Evolutionary conservation across 495 filamentous ascomycete species (phyloP).

Genomic region (Penicillium malachiteum): DNA sequence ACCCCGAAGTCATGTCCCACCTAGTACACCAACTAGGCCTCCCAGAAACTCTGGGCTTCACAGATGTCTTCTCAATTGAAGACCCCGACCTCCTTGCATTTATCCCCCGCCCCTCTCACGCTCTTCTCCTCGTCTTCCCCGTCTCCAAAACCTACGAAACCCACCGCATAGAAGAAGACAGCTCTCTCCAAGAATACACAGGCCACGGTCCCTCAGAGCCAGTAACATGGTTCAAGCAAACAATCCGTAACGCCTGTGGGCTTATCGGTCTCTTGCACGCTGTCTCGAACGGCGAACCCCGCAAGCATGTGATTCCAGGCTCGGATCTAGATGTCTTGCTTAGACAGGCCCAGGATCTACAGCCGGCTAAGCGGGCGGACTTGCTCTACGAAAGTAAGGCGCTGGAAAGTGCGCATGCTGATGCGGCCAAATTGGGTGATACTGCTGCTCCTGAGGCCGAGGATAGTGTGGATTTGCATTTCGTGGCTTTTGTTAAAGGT

Average conservation of each 20-base stretch:
- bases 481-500: slow-evolving; percentile 81
- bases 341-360: slow-evolving; percentile 40
- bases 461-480: slow-evolving; percentile 74
- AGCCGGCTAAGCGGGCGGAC: slow-evolving; percentile 58
- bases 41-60: slow-evolving; percentile 61
- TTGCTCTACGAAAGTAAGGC: slow-evolving; percentile 70
- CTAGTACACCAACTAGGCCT: slow-evolving; percentile 77
- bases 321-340: slow-evolving; percentile 50
- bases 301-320: slow-evolving; percentile 39
- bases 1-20: slow-evolving; percentile 77
- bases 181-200: slow-evolving; percentile 47
- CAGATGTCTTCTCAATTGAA: slow-evolving; percentile 82
- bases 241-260: slow-evolving; percentile 84
- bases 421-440: slow-evolving; percentile 69
- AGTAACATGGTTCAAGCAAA: slow-evolving; percentile 88
- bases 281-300: slow-evolving; percentile 60
- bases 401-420: slow-evolving; percentile 69
- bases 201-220: slow-evolving; percentile 55
- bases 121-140: slow-evolving; percentile 83
- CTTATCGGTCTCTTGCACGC: slow-evolving; percentile 80
- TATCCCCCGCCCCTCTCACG: slow-evolving; percentile 78
- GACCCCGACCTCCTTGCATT: slow-evolving; percentile 76
- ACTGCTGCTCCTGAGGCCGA: slow-evolving; percentile 66
- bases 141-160: slow-evolving; percentile 68
- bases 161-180: slow-evolving; percentile 64